A percentile compares a stretch with the other conserved stretches of the same genome.
Conservation (phyloP, 805 yeast genomes). For the Starmerella lactis-condensi region DNA sequence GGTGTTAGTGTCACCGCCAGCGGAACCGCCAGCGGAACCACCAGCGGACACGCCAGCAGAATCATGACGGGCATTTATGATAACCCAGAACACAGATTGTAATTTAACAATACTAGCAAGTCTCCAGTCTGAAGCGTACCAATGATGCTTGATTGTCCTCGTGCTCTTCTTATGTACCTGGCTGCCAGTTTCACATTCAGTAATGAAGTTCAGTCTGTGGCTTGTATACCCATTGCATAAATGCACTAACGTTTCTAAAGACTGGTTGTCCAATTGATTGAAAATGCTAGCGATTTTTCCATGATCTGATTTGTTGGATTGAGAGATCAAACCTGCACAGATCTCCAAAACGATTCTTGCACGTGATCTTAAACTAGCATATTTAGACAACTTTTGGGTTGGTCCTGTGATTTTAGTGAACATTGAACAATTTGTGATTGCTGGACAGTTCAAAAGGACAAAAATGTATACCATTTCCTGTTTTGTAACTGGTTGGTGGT, state of each 20-base stretch:
- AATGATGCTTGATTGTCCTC: conserved; percentile 27
- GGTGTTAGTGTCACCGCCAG: too few species aligned
- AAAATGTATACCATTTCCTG: conserved; percentile 14
- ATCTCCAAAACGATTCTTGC: conserved; percentile 57
- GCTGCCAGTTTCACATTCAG: conserved; percentile 12
- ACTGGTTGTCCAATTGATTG: conserved; percentile 25
- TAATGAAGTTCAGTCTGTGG: conserved; percentile 40
- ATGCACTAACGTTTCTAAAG: conserved; percentile 35
- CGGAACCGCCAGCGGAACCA: too few species aligned
- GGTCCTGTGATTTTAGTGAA: conserved; percentile 20
- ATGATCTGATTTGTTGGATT: conserved; percentile 5
- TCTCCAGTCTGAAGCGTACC: conserved; percentile 72
- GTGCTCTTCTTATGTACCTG: too few species aligned
- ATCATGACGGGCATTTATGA: too few species aligned
- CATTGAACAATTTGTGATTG: conserved; percentile 18
- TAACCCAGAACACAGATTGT: conserved; percentile 36
- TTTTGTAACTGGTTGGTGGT: conserved; percentile 9
- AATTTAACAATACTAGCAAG: conserved; percentile 46
- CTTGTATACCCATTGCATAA: conserved; percentile 59
- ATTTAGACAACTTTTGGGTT: conserved; percentile 17
- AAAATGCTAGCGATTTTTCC: conserved; percentile 1
- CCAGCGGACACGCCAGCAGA: too few species aligned
- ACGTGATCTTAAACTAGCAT: conserved; percentile 16
- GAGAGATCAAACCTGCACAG: conserved; percentile 45
- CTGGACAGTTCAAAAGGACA: conserved; percentile 17